A percentile compares a stretch with the other conserved stretches of the same genome.
Evolutionary conservation across 2,329 filamentous ascomycete species (phyloP).

Genomic region (Aspergillus flavus): DNA sequence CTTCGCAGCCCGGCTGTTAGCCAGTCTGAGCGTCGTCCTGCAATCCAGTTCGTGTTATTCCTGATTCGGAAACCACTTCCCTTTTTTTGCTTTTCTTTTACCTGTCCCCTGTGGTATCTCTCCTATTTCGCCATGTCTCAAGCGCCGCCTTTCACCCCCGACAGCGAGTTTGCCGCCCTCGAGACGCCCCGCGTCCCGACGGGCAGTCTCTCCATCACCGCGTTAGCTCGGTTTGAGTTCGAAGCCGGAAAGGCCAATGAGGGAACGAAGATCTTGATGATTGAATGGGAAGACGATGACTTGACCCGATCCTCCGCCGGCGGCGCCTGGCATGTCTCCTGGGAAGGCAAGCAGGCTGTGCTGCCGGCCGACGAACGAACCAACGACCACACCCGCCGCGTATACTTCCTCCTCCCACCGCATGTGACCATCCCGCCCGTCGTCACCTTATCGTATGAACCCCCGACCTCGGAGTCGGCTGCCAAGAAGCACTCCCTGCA

Average conservation of each 20-base stretch:
- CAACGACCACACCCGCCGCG: slow-evolving; percentile 59
- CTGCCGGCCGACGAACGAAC: slow-evolving; percentile 65
- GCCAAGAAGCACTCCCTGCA: slow-evolving; percentile 47
- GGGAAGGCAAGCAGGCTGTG: slow-evolving; percentile 77
- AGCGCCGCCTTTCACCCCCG: slow-evolving; percentile 31
- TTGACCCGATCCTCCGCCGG: slow-evolving; percentile 45
- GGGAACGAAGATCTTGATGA: slow-evolving; percentile 89
- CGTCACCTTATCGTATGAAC: slow-evolving; percentile 64
- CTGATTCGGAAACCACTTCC: neutral
- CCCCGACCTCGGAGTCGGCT: slow-evolving; percentile 18
- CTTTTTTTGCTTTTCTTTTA: neutral
- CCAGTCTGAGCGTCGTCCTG: slow-evolving; percentile 6
- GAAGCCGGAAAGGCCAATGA: slow-evolving; percentile 75
- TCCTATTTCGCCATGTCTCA: slow-evolving; percentile 17
- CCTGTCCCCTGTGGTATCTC: slow-evolving; percentile 1
- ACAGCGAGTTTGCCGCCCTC: slow-evolving; percentile 34
- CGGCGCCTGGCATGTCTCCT: slow-evolving; percentile 72
- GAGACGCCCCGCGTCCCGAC: slow-evolving; percentile 34
- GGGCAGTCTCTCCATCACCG: slow-evolving; percentile 50
- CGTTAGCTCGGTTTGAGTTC: slow-evolving; percentile 86
- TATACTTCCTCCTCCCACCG: slow-evolving; percentile 81
- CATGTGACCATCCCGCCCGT: slow-evolving; percentile 70
- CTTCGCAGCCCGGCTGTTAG: slow-evolving; percentile 2
- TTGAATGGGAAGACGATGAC: slow-evolving; percentile 78
- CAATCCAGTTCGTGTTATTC: slow-evolving; percentile 1